These are phyloP conservation scores for Aspergillus indologenus DNA, from an alignment of 495 filamentous ascomycete species.

Conservation along the genomic window DNA sequence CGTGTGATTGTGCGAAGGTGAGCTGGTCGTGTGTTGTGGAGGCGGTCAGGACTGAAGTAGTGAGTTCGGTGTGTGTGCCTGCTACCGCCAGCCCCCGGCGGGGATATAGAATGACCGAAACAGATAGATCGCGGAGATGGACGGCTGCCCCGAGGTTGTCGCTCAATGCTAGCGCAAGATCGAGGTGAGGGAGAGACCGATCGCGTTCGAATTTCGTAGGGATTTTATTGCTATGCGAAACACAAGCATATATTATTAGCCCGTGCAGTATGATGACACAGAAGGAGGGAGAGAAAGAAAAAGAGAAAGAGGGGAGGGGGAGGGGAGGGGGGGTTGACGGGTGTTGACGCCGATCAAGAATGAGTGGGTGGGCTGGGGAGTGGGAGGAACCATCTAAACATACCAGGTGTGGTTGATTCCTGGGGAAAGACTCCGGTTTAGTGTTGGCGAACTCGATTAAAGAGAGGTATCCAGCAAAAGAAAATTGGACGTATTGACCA, in stretches of 20 bases:
- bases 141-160: not conserved
- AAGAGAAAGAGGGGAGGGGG: constrained; percentile 1
- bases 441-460: not conserved
- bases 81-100: constrained; percentile 13
- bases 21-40: constrained; percentile 18
- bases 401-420: not conserved
- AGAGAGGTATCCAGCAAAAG: not conserved
- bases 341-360: not conserved
- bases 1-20: constrained; percentile 9
- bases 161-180: not conserved
- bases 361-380: not conserved
- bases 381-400: constrained; percentile 3
- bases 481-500: not conserved
- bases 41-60: constrained; percentile 22
- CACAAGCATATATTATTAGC: not conserved
- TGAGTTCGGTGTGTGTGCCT: constrained; percentile 11
- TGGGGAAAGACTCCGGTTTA: not conserved
- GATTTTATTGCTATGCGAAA: not conserved
- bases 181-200: not conserved
- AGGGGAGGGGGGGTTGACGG: not conserved
- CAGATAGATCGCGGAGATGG: not conserved
- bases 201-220: not conserved
- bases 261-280: not conserved
- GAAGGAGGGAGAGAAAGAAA: constrained; percentile 4
- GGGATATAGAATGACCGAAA: constrained; percentile 1